Percentiles rank a stretch among this genome's conserved stretches.
Conservation (phyloP, 371 early-diverging fungal species). For the Mucor saturninus region DNA sequence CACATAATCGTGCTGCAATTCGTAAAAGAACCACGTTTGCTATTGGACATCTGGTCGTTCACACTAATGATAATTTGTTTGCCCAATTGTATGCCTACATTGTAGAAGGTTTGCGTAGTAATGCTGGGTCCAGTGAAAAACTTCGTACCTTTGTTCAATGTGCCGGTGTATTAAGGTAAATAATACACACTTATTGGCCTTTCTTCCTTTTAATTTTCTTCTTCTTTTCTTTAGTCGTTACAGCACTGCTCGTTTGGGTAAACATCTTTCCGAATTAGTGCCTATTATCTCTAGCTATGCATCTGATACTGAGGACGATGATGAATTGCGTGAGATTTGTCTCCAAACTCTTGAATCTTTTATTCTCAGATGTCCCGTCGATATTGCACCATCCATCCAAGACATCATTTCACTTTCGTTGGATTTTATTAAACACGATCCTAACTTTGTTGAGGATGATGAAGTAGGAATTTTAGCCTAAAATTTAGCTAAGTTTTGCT, state of each 20-base stretch:
- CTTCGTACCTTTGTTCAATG: constrained; percentile 75
- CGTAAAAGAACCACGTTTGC: constrained; percentile 84
- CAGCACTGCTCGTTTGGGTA: constrained; percentile 72
- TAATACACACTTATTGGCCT: background rate
- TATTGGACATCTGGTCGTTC: constrained; percentile 75
- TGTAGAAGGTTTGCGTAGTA: constrained; percentile 41
- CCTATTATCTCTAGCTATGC: constrained; percentile 67
- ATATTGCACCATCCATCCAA: constrained; percentile 66
- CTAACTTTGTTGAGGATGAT: constrained; percentile 88
- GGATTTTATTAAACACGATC: constrained; percentile 83
- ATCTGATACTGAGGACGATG: constrained; percentile 68
- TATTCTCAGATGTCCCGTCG: constrained; percentile 78
- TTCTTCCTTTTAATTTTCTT: background rate
- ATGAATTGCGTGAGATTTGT: constrained; percentile 86
- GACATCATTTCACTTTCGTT: constrained; percentile 68
- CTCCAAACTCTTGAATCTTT: constrained; percentile 87
- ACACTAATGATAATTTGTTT: constrained; percentile 76
- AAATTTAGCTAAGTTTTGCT: background rate
- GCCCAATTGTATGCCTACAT: constrained; percentile 56
- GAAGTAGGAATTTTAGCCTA: constrained; percentile 53
- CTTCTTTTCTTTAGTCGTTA: constrained; percentile 59
- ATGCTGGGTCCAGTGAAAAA: constrained; percentile 62
- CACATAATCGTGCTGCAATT: constrained; percentile 77
- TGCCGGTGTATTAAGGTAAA: constrained; percentile 75
- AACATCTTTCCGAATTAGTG: constrained; percentile 69